A percentile compares a stretch with the other conserved stretches of the same genome.
Conservation (phyloP, 106 monocot species). For the Apostasia shenzhenica region DNA sequence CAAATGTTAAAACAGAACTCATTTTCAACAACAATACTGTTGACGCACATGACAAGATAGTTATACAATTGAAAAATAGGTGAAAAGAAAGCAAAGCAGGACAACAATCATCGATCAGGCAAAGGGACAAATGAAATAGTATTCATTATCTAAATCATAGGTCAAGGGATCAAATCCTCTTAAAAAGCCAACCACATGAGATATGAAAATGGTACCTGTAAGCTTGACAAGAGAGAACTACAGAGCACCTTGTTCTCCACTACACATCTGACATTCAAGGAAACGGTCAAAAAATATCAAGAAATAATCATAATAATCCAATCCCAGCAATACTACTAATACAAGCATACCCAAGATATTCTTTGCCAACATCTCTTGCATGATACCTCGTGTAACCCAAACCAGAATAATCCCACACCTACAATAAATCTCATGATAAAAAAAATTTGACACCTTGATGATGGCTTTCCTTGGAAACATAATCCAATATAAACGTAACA, state of each 20-base stretch:
- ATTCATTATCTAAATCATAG: no score
- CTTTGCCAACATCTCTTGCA: constrained; percentile 88
- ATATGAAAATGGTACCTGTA: constrained; percentile 50
- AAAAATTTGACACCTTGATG: not conserved
- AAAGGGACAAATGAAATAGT: no score
- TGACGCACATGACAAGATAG: not conserved
- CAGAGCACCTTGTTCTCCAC: constrained; percentile 98
- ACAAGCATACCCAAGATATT: constrained; percentile 71
- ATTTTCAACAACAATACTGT: no score
- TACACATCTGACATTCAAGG: constrained; percentile 47
- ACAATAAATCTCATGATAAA: not conserved
- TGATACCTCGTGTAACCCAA: constrained; percentile 89
- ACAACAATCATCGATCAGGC: not conserved
- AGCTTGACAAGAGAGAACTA: constrained; percentile 60
- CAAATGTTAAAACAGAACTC: no score
- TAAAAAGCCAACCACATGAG: not conserved
- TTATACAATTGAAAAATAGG: not conserved
- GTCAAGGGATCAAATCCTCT: not conserved
- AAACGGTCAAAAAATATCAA: no score
- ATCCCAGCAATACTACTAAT: not conserved
- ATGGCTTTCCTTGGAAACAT: constrained; percentile 2
- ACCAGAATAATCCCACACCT: constrained; percentile 99
- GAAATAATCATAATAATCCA: constrained; percentile 13
- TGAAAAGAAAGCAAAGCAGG: not conserved
- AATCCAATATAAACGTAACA: not conserved